Evolutionary conservation across 2,329 filamentous ascomycete genomes (phyloP).

Genomic region (Exophiala calicioides): DNA sequence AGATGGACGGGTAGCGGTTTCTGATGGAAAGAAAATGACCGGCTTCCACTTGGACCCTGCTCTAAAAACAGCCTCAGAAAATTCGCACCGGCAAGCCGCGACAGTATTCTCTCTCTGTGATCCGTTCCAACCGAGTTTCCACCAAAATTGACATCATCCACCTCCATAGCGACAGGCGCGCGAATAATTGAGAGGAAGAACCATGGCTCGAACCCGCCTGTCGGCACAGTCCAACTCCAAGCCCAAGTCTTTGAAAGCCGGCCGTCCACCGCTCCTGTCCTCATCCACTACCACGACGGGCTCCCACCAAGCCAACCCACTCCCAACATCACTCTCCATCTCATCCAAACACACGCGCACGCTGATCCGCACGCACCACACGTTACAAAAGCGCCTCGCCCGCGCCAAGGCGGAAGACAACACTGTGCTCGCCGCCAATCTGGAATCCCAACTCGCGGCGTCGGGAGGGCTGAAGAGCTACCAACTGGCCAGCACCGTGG

Average conservation of each 20-base stretch:
- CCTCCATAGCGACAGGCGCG: not conserved
- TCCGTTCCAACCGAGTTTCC: not conserved
- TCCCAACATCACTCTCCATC: conserved; percentile 6
- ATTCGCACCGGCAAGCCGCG: too few species aligned
- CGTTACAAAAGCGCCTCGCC: conserved; percentile 58
- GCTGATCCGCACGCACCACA: conserved; percentile 62
- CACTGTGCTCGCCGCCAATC: conserved; percentile 39
- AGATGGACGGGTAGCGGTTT: too few species aligned
- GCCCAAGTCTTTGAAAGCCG: conserved; percentile 16
- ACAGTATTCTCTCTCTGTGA: too few species aligned
- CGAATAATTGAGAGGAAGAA: too few species aligned
- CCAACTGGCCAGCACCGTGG: conserved; percentile 63
- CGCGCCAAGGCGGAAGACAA: conserved; percentile 53
- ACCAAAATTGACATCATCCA: not conserved
- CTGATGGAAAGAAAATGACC: too few species aligned
- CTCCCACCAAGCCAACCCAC: conserved; percentile 2
- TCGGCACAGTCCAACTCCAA: conserved; percentile 2
- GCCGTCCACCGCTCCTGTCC: conserved; percentile 22
- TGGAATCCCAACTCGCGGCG: conserved; percentile 55
- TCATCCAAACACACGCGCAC: conserved; percentile 60
- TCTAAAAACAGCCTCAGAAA: too few species aligned
- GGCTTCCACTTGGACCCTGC: too few species aligned
- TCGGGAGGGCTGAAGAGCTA: conserved; percentile 62
- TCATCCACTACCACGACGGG: not conserved
- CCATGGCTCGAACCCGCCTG: not conserved